Base-by-base conservation (phyloP, 1,284 basidiomycete genomes). In the Vanrija sp. region DNA sequence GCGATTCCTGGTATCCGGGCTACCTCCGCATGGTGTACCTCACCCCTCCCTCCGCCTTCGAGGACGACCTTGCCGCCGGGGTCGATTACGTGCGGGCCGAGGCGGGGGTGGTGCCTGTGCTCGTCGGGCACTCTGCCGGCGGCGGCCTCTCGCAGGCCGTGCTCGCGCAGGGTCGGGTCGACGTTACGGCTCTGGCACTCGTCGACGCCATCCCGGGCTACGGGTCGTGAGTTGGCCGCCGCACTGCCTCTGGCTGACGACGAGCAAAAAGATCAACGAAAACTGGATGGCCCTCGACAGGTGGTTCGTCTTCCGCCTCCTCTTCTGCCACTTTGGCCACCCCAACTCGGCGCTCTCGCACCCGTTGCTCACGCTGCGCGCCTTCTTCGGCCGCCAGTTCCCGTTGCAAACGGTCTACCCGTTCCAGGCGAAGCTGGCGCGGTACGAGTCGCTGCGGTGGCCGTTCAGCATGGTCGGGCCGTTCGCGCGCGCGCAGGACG, bases 401-500 rank as follows among this genome's bases (percentile, higher is more conserved):
- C 44, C 48, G 3, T 10, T 23, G 1, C 16, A 25, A 7, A 38
- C 22, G 23, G 53, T 54, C 19, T n/a, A 31, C 2, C 18, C 53
- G 9, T 54, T 54, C 48, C 53, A 54, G 41, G 23, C 20, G 16
- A 39, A 19, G 18, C 20, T 44, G 44, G 6, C 2, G 23, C 53
- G 53, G 10, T 54, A 47, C 53, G 53, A 54, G 45, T 47, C 45
- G 41, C 47, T 43, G 31, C 47, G 39, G 53, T 54, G 53, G 53
- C 53, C 53, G 2, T 19, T 49, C 6, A 38, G 31, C 2, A 54
- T 54, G 53, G 47, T 54, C 39, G 31, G 48, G 4, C 31, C 39
- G 14, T 54, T 54, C 24, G 53, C 53, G 4, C 37, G 18, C 7
- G 53, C 53, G 14, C 19, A n/a, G 8, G 35, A 37, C 18, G 45